phyloP scores from a whole-genome alignment of 345 rosid genomes.

The Boechera retrofracta region DNA sequence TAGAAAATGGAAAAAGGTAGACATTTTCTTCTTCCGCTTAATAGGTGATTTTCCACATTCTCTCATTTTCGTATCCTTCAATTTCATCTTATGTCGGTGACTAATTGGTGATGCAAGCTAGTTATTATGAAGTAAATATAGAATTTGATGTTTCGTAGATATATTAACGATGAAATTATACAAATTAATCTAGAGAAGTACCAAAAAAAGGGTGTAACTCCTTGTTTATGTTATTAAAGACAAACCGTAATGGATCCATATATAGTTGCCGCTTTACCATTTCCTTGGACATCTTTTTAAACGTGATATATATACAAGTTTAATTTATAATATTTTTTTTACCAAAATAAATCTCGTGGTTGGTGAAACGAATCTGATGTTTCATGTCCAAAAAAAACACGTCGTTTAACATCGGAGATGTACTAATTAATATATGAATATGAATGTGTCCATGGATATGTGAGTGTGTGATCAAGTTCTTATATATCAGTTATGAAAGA shows the following conservation, averaged over 20 bases:
- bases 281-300: constrained; percentile 18
- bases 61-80: neutral
- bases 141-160: neutral
- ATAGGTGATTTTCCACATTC: neutral
- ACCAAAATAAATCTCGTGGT: constrained; percentile 7
- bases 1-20: neutral
- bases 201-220: neutral
- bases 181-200: neutral
- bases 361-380: constrained; percentile 33
- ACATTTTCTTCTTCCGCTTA: neutral
- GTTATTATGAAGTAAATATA: neutral
- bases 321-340: neutral
- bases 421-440: constrained; percentile 2
- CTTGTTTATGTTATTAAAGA: constrained; percentile 1
- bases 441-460: neutral
- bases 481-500: neutral
- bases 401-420: constrained; percentile 16
- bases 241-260: constrained; percentile 24
- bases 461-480: neutral
- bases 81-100: neutral
- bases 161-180: neutral
- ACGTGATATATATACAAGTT: constrained; percentile 34
- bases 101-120: neutral
- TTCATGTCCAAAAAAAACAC: neutral
- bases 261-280: constrained; percentile 21